Evolutionary conservation across 2,329 filamentous ascomycete species (phyloP), one percentile per base, ranked within the genome.

Genomic region (Pseudogymnoascus sp.): DNA sequence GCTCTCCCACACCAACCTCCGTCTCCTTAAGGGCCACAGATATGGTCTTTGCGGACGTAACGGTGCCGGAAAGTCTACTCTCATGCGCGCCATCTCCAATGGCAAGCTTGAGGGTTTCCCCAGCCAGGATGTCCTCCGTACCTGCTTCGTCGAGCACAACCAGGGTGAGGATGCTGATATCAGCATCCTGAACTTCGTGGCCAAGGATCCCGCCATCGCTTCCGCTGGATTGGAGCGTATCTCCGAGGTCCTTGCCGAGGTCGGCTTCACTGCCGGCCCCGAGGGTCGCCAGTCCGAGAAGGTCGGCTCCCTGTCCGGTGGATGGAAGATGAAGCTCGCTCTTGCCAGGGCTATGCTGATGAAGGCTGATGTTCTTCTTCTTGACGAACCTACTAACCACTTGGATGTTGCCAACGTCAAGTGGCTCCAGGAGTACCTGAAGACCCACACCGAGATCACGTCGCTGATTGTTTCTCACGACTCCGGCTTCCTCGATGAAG

Each of bases 241-340:
- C 68, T 87, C 87, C 1, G 80, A 84, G 63, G 93, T 97, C 64
- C 77, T 99, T 64, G 82, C 86, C 58, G 92, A 97, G 74, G 94
- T 99, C 70, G 95, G 95, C 43, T 99, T 99, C 77, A 95, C 90
- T 20, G 77, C 89, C 64, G 93, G 93, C 2, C 91, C 91, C 0
- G 89, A 94, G 67, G 94, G 93, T 63, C 86, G 91, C 63, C 94
- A 97, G 75, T 82, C 87, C 5, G 86, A 97, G 73, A 90, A 88
- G 69, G 94, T 99, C 62, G 94, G 94, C 68, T 97, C 93, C 18
- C 78, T 99, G 36, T 97, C 94, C 43, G 94, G 94, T 77, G 94
- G 94, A 73, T 99, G 94, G 94, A 97, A 97, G 84, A 99, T 99
- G 94, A 99, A 99, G 85, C 80, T 99, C 64, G 94, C 94, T 66